phyloP scores from a whole-genome alignment of 2,329 filamentous ascomycete genomes.

The Parastagonospora avenae region DNA sequence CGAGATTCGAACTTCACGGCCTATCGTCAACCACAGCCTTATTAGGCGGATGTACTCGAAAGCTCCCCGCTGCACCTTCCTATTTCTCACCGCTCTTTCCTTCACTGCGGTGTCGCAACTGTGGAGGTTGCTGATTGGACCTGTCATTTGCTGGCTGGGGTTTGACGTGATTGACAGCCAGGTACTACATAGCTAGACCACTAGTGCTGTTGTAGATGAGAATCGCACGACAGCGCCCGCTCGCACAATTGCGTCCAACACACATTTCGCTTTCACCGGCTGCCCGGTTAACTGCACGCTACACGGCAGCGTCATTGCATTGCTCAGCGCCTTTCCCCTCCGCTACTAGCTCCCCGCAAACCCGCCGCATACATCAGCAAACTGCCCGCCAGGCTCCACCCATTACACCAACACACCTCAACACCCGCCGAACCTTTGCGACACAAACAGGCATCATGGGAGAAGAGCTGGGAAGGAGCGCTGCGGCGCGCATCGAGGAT shows the following conservation, averaged over 20 bases:
- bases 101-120: constrained; percentile 2
- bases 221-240: constrained; percentile 26
- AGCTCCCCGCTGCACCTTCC: constrained; percentile 11
- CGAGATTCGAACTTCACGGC: constrained; percentile 6
- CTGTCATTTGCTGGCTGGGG: constrained; percentile 4
- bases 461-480: constrained; percentile 33
- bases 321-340: constrained; percentile 11
- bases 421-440: constrained; percentile 15
- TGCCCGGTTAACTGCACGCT: constrained; percentile 15
- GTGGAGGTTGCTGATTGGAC: constrained; percentile 7
- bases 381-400: constrained; percentile 12
- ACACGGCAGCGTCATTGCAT: constrained; percentile 18
- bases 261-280: constrained; percentile 9
- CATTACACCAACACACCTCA: constrained; percentile 6
- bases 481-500: constrained; percentile 57
- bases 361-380: constrained; percentile 26
- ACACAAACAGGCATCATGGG: constrained; percentile 28
- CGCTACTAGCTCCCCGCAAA: constrained; percentile 27
- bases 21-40: not conserved
- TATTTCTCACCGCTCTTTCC: constrained; percentile 27
- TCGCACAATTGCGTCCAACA: constrained; percentile 19
- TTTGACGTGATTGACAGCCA: constrained; percentile 2
- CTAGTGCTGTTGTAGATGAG: constrained; percentile 34
- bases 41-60: constrained; percentile 6
- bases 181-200: constrained; percentile 10